Base-by-base conservation (phyloP, 2,329 filamentous ascomycete species). In the Penicillium sumatraense region DNA sequence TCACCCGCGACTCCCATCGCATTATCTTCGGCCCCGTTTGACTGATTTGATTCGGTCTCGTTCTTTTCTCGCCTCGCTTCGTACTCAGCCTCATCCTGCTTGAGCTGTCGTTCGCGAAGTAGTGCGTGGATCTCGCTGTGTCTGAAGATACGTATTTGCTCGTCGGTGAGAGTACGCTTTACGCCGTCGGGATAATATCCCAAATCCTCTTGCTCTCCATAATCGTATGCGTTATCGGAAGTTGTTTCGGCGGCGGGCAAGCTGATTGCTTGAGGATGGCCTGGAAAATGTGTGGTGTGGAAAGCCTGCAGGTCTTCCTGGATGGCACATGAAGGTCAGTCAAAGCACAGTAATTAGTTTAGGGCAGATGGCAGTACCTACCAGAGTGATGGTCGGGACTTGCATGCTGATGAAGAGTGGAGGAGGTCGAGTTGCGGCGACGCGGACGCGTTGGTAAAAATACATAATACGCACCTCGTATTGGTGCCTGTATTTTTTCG, bases 141-240 rank as follows among this genome's bases (percentile, higher is more conserved):
- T 58, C 93, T 84, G 71, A 97, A 97, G 58, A 96, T 93, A 50
- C 86, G 85, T 63, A 97, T 91, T 77, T 97, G 90, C 64, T 92
- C 90, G 68, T 97, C 90, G 9, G 93, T 97, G 65, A 98, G 80
- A 16, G 92, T 96, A 36, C 93, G 88, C 71, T 95, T 95, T 58
- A 87, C 85, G 3, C 93, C 93, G 68, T 98, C 93, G 1, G 84
- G 75, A 64, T 98, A 98, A 73, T 91, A 93, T 16, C 92, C 93
- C 14, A 97, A 79, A 1, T 78, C 85, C 67, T 90, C 89, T 16
- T 74, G 67, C 5, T 75, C 72, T 33, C 73, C 62, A 16, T 63
- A 55, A 10, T 68, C 49, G 11, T 66, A 46, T 54, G 58, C 47
- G 31, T 49, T 42, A 49, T 44, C 40, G n/a, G 18, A 9, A 27